Conservation (phyloP, 2,329 filamentous ascomycete species). For the Aaosphaeria pasadenensis region DNA sequence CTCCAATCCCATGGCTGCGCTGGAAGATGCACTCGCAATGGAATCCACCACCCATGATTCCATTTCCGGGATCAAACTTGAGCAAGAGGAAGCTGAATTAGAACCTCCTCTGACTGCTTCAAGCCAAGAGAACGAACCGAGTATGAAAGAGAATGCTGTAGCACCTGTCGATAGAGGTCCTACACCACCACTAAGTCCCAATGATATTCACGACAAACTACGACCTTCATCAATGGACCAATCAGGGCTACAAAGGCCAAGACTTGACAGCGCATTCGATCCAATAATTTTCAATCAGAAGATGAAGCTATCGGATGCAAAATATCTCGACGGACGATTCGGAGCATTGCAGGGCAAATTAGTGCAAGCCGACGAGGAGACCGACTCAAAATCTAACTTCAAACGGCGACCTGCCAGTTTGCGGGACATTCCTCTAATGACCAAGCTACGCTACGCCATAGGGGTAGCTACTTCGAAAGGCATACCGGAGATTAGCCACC, state of each 20-base stretch:
- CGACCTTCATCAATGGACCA: slow-evolving; percentile 38
- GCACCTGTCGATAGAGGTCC: slow-evolving; percentile 9
- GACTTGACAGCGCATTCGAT: slow-evolving; percentile 46
- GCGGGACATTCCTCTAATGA: slow-evolving; percentile 26
- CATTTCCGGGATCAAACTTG: neutral
- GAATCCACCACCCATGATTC: slow-evolving; percentile 1
- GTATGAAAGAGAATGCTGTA: neutral
- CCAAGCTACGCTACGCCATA: slow-evolving; percentile 28
- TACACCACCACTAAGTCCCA: slow-evolving; percentile 41
- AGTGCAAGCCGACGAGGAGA: neutral
- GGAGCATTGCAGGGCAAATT: slow-evolving; percentile 15
- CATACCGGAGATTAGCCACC: slow-evolving; percentile 13
- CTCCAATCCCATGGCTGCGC: slow-evolving; percentile 23
- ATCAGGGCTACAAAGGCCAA: slow-evolving; percentile 7
- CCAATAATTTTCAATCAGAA: slow-evolving; percentile 52
- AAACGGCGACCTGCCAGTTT: slow-evolving; percentile 16
- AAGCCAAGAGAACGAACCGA: neutral
- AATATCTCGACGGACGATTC: slow-evolving; percentile 52
- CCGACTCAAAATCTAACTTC: slow-evolving; percentile 2
- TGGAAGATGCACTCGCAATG: slow-evolving; percentile 25
- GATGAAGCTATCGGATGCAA: slow-evolving; percentile 49
- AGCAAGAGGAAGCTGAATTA: neutral
- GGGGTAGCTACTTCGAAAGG: slow-evolving; percentile 18
- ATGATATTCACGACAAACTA: slow-evolving; percentile 45
- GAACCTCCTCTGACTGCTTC: neutral